Conservation (phyloP, 1,139 yeast species). For the Hyphopichia burtonii region DNA sequence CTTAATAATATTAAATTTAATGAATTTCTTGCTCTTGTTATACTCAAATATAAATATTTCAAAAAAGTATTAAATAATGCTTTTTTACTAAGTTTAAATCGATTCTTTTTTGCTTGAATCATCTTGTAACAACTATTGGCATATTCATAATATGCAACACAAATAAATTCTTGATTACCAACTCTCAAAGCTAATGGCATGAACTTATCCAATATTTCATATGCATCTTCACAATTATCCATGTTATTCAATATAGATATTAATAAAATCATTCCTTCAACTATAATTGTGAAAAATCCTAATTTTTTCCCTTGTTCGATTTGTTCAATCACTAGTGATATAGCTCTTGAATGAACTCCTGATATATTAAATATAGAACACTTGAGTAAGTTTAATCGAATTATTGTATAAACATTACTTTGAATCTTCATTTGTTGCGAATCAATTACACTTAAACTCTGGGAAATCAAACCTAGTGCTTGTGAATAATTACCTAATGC, state of each 20-base stretch:
- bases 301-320: conserved; percentile 39
- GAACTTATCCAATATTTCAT: conserved; percentile 28
- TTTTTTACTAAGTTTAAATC: conserved; percentile 6
- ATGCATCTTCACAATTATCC: conserved; percentile 36
- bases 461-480: conserved; percentile 37
- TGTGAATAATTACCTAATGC: conserved; percentile 26
- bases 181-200: conserved; percentile 42
- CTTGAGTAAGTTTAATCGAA: conserved; percentile 45
- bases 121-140: conserved; percentile 27
- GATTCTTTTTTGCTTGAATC: conserved; percentile 11
- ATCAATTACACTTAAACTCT: conserved; percentile 20
- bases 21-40: conserved; percentile 42
- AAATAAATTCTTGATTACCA: conserved; percentile 30
- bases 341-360: conserved; percentile 38
- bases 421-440: conserved; percentile 17
- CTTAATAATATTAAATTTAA: conserved; percentile 27
- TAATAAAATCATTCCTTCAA: conserved; percentile 41
- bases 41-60: conserved; percentile 37
- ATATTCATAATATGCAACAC: conserved; percentile 38
- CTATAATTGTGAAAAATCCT: conserved; percentile 37
- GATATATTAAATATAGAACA: conserved; percentile 38
- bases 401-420: conserved; percentile 35
- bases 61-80: conserved; percentile 25
- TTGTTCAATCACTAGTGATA: conserved; percentile 46
- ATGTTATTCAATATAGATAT: conserved; percentile 36